phyloP scores from a whole-genome alignment of 2,329 filamentous ascomycete species.

The Zelopaecilomyces penicillatus region DNA sequence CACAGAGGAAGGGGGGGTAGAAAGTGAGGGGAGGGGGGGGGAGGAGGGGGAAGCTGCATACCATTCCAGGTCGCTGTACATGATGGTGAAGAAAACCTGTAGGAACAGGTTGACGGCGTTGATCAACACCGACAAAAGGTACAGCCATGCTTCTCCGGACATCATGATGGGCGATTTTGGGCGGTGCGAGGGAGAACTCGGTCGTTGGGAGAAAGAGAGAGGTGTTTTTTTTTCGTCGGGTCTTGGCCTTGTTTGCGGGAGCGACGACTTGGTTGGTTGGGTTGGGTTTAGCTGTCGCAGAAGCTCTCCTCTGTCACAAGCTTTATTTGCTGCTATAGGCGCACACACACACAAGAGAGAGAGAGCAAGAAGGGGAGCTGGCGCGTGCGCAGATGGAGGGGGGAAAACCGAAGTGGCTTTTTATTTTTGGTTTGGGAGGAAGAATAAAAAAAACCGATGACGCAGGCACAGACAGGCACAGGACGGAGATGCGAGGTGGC shows the following conservation, averaged over 20 bases:
- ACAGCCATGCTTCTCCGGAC: conserved; percentile 98
- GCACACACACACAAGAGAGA: too few relatives aligned
- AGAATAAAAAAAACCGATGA: too few relatives aligned
- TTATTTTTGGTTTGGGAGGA: too few relatives aligned
- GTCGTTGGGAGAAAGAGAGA: neutral
- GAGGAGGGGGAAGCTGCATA: conserved; percentile 38
- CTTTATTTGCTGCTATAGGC: neutral
- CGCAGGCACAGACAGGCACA: too few relatives aligned
- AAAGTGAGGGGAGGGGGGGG: conserved; percentile 9
- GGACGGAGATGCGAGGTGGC: too few relatives aligned
- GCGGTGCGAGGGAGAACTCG: conserved; percentile 18
- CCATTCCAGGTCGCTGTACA: conserved; percentile 99
- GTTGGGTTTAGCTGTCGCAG: neutral
- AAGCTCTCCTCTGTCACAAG: conserved; percentile 7
- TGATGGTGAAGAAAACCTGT: conserved; percentile 99
- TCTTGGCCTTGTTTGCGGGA: neutral
- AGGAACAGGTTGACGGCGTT: conserved; percentile 99
- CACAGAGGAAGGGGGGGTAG: conserved; percentile 5
- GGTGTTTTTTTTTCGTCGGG: too few relatives aligned
- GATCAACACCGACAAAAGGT: conserved; percentile 94
- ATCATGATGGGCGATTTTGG: conserved; percentile 39
- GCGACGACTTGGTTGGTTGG: neutral
- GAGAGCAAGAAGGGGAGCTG: too few relatives aligned
- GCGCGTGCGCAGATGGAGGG: too few relatives aligned
- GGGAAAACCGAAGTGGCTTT: too few relatives aligned